Evolutionary conservation across 805 yeast species (phyloP).

Genomic region (Komagataella kurtzmanii): DNA sequence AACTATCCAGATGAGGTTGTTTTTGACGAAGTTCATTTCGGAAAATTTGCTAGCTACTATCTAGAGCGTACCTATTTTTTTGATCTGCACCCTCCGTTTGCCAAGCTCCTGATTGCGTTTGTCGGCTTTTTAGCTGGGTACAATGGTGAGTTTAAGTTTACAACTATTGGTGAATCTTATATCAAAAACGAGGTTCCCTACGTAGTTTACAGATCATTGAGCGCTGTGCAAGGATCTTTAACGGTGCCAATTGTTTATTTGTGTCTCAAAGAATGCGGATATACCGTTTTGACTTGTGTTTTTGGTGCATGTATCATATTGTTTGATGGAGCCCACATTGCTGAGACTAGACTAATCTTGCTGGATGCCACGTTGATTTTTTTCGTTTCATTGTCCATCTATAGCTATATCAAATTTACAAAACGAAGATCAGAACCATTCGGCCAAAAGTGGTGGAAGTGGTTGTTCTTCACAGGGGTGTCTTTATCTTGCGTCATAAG

Average conservation of each 20-base stretch:
- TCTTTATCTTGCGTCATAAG: constrained; percentile 85
- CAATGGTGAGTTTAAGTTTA: constrained; percentile 86
- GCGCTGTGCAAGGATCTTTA: constrained; percentile 70
- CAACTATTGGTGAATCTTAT: constrained; percentile 76
- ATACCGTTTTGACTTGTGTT: constrained; percentile 66
- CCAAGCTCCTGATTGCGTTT: constrained; percentile 80
- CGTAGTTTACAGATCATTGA: constrained; percentile 64
- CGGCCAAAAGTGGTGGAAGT: constrained; percentile 64
- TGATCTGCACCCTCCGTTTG: constrained; percentile 97
- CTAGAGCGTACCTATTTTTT: constrained; percentile 85
- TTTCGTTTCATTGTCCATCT: constrained; percentile 72
- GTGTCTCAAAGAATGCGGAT: constrained; percentile 78
- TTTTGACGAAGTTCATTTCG: constrained; percentile 81
- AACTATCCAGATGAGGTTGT: constrained; percentile 65
- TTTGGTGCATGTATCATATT: constrained; percentile 65
- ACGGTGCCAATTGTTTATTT: constrained; percentile 76
- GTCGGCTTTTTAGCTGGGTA: constrained; percentile 86
- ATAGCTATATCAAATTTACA: constrained; percentile 68
- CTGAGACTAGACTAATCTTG: constrained; percentile 81
- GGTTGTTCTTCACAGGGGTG: constrained; percentile 79
- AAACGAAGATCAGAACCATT: constrained; percentile 58
- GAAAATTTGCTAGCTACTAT: constrained; percentile 77
- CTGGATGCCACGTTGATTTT: constrained; percentile 83
- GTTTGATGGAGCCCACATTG: constrained; percentile 82
- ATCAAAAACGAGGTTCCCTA: constrained; percentile 74